Conservation (phyloP, 2,329 filamentous ascomycete genomes). For the Pseudonectria foliicola region DNA sequence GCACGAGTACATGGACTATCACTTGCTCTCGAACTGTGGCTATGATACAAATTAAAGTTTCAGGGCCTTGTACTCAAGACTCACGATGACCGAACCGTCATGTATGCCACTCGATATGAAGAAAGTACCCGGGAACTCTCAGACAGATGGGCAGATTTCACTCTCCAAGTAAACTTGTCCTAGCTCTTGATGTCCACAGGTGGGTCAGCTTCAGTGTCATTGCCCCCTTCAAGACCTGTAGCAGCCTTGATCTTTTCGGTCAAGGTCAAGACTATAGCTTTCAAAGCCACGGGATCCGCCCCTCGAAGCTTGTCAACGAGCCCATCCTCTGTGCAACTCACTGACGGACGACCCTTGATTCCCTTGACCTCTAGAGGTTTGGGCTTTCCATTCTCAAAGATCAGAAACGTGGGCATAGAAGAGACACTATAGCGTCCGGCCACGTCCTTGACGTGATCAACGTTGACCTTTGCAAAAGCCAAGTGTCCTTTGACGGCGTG, state of each 20-base stretch:
- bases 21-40: no score
- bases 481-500: conserved; percentile 38
- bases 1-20: no score
- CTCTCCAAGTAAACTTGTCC: no score
- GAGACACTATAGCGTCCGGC: conserved; percentile 69
- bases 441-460: conserved; percentile 70
- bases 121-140: no score
- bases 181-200: not conserved
- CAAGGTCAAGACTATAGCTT: conserved; percentile 21
- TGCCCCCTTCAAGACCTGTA: no score
- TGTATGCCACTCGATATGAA: no score
- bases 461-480: conserved; percentile 81
- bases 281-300: conserved; percentile 21
- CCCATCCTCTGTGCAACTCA: conserved; percentile 19
- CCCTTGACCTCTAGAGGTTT: conserved; percentile 18
- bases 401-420: conserved; percentile 83
- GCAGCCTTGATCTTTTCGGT: conserved; percentile 7
- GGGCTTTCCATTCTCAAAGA: conserved; percentile 67
- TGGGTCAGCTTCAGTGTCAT: no score
- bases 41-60: no score
- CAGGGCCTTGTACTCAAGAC: no score
- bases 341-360: conserved; percentile 12
- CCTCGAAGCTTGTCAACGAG: conserved; percentile 24
- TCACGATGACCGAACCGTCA: no score
- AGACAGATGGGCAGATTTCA: no score